Conservation (phyloP, 345 rosid species). For the Barbarea vulgaris region DNA sequence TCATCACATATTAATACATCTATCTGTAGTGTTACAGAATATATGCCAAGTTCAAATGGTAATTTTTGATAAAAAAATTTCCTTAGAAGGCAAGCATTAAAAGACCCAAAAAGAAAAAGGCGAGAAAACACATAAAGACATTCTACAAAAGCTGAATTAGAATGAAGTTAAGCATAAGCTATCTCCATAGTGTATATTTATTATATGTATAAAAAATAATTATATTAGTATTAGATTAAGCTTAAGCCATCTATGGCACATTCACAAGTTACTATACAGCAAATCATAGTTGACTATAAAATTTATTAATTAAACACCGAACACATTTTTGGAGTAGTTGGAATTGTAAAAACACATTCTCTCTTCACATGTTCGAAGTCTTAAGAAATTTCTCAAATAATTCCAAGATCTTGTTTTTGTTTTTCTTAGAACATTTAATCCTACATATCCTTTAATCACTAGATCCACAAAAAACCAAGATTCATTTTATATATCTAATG, state of each 20-base stretch:
- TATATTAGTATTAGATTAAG: slow-evolving; percentile 11
- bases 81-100: slow-evolving; percentile 43
- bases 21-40: not conserved
- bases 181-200: slow-evolving; percentile 12
- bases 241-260: slow-evolving; percentile 22
- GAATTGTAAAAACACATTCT: slow-evolving; percentile 57
- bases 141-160: slow-evolving; percentile 42
- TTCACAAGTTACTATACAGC: slow-evolving; percentile 35
- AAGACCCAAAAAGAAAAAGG: slow-evolving; percentile 31
- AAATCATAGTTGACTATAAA: slow-evolving; percentile 36
- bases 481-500: slow-evolving; percentile 23
- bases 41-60: not conserved
- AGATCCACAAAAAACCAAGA: slow-evolving; percentile 49
- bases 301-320: slow-evolving; percentile 20
- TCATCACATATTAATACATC: not conserved
- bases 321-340: slow-evolving; percentile 38
- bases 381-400: slow-evolving; percentile 50
- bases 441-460: slow-evolving; percentile 51
- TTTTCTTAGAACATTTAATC: slow-evolving; percentile 24
- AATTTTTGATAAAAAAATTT: not conserved
- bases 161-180: slow-evolving; percentile 34
- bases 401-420: slow-evolving; percentile 36
- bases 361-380: slow-evolving; percentile 65
- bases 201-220: not conserved
- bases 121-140: slow-evolving; percentile 33